Base-by-base conservation (phyloP, 1,284 basidiomycete species). In the Naganishia albida region DNA sequence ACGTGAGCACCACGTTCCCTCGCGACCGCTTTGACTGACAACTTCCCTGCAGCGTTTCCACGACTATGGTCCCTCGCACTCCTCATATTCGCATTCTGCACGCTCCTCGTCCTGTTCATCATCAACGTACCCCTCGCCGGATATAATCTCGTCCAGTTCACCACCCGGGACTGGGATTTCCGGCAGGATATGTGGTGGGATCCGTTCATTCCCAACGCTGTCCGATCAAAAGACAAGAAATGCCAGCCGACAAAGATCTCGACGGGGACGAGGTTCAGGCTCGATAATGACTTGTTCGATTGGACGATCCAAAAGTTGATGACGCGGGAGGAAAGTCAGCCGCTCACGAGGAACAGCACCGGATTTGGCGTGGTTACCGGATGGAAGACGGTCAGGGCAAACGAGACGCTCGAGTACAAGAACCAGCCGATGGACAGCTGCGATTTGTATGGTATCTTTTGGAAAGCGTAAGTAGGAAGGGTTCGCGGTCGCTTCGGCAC, bases 371-470 rank as follows among this genome's bases (percentile, higher is more conserved):
- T 39, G 26, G 51, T 39, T 18, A 39, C 51, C 51, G 51, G 51
- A 3, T 53, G 51, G 51, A 53, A 34, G 51, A 53, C 51, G 18
- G 38, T 39, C 26, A 53, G 51, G 28, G 18, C 51, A 16, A 53
- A 53, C n/a, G 51, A 39, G 28, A 53, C 51, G 18, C 51, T 53
- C 25, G 51, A 28, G 25, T 53, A 53, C 26, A 53, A 53, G 51
- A 53, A 53, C 26, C 51, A 34, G 51, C 51, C 51, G 38, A 16
- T 53, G 26, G 51, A 53, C 15, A 30, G 15, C 18, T 53, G 51
- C 28, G 51, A 53, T 20, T 3, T 53, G 3, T 53, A 53, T n/a
- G 20, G 28, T 26, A 26, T 34, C 7, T 34, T 53, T 20, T 48
- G 46, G 46, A 48, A 48, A 23, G 46, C 46, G 46, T 48, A 6